Evolutionary conservation across 129 eudicot genomes (phyloP), one percentile per base, ranked within the genome.

Genomic region (Flaveria sonorensis): DNA sequence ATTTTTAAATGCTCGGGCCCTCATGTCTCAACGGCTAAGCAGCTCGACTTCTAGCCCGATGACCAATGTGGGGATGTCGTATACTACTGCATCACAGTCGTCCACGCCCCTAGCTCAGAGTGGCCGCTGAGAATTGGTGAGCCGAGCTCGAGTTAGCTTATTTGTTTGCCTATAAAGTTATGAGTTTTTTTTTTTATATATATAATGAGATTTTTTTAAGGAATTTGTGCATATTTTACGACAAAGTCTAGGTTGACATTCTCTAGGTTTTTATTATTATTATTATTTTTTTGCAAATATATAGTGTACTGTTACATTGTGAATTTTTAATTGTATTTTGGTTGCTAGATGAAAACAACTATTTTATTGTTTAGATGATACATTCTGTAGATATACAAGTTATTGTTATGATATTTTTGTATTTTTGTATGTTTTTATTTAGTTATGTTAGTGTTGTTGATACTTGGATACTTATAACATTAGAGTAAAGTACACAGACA

Each of bases 91-190:
- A 1, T 75, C 93, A 40, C 89, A 67, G 32, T 84, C 89, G 21
- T 90, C 85, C 32, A 85, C 85, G 18, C 83, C 39, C 92, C 77
- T 7, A 90, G 92, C 32, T 88, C 91, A 10, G 82, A 81, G 13
- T 88, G 81, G 75, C 91, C 86, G 16, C 74, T 76, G 2, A 82
- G 77, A 83, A 84, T 82, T 53, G 82, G 80, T 50, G 83, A 81
- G 70, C 6, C 53, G 74, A 81, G 65, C 46, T 73, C 80, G 16
- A 19, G 71, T 74, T 80, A 80, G 79, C 55, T 10, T 47, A 24
- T 16, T 76, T 23, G 63, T 19, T 20, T 2, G 11, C 18, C 26
- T 55, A 1, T 19, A 19, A 18, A 14, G 48, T 18, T 76, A 2
- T 36, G 53, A 53, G 20, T 10, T 64, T 36, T 36, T 6, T 36